Evolutionary conservation across 2,329 filamentous ascomycete species (phyloP).

Genomic region (Aspergillus thermomutatus): DNA sequence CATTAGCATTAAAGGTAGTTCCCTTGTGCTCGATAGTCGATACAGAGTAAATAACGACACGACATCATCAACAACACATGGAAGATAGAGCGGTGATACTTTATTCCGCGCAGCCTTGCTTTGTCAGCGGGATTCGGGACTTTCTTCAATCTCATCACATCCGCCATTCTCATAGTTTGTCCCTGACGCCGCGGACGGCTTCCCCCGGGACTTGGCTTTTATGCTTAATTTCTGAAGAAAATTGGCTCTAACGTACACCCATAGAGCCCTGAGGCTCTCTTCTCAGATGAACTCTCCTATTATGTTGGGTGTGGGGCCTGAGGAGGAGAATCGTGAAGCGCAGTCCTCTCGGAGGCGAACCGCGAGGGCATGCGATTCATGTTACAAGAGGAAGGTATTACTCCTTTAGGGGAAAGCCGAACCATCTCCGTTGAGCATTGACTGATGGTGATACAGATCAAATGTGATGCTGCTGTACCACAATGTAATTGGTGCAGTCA

Average conservation of each 20-base stretch:
- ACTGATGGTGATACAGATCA: constrained; percentile 38
- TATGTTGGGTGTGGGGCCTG: constrained; percentile 14
- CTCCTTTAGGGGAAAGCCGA: background rate
- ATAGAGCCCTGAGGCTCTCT: background rate
- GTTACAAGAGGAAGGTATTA: constrained; percentile 48
- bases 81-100: background rate
- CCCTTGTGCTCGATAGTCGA: too few species aligned
- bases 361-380: constrained; percentile 48
- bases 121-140: constrained; percentile 9
- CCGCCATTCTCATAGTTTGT: background rate
- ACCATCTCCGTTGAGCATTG: background rate
- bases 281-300: constrained; percentile 15
- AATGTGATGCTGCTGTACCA: constrained; percentile 46
- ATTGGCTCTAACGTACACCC: background rate
- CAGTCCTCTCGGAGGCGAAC: constrained; percentile 22
- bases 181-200: background rate
- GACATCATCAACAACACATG: background rate
- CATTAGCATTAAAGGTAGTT: too few species aligned
- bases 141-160: background rate
- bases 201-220: background rate
- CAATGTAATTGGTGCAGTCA: constrained; percentile 52
- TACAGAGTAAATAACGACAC: background rate
- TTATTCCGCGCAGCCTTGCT: background rate
- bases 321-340: constrained; percentile 13
- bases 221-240: background rate